phyloP scores from a whole-genome alignment of 2,329 filamentous ascomycete species.

The Alternaria brassicae region DNA sequence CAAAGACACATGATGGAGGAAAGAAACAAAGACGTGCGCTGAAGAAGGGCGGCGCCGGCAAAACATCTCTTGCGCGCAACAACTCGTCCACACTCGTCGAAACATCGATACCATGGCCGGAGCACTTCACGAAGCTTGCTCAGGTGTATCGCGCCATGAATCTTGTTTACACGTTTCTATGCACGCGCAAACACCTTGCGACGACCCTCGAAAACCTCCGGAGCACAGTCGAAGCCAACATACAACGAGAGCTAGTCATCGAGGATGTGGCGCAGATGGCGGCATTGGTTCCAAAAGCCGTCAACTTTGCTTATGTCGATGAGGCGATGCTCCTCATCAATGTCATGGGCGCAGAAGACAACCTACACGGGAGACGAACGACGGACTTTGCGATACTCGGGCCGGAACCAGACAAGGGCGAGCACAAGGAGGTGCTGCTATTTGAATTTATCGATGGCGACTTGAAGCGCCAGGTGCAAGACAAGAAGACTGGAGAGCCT shows the following conservation, averaged over 20 bases:
- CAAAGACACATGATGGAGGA: conserved; percentile 65
- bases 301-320: conserved; percentile 87
- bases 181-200: conserved; percentile 86
- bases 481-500: conserved; percentile 76
- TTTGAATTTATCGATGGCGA: conserved; percentile 96
- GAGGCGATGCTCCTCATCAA: conserved; percentile 83
- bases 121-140: conserved; percentile 73
- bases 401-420: conserved; percentile 49
- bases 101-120: conserved; percentile 72
- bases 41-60: conserved; percentile 46
- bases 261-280: conserved; percentile 86
- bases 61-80: conserved; percentile 52
- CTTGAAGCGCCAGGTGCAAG: conserved; percentile 77
- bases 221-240: conserved; percentile 82
- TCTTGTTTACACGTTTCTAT: conserved; percentile 93
- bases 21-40: conserved; percentile 58
- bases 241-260: conserved; percentile 70
- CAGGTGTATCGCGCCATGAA: conserved; percentile 86
- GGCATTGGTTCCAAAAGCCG: conserved; percentile 75
- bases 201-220: conserved; percentile 92
- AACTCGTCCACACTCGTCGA: conserved; percentile 61
- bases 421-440: conserved; percentile 74
- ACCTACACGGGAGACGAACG: conserved; percentile 65
- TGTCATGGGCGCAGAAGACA: conserved; percentile 71
- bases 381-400: conserved; percentile 53